These are phyloP conservation scores for Cladorrhinum sp. DNA, from an alignment of 2,329 filamentous ascomycete genomes.

Conservation along the genomic window DNA sequence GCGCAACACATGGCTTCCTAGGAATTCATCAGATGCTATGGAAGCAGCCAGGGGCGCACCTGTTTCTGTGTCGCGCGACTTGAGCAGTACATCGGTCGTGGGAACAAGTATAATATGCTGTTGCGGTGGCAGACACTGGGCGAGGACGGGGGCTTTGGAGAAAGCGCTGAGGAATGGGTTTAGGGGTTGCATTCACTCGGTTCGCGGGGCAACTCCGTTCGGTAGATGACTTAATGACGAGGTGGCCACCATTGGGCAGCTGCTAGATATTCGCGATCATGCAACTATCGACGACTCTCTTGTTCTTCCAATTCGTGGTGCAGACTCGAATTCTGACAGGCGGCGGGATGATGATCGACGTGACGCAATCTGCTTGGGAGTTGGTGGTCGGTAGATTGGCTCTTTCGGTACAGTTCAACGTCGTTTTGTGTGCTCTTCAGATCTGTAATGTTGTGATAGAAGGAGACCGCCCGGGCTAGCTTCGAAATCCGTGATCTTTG, in stretches of 20 bases:
- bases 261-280: conserved; percentile 13
- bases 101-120: conserved; percentile 94
- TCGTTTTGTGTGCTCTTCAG: too few species aligned
- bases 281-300: conserved; percentile 6
- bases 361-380: conserved; percentile 8
- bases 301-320: background rate
- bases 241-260: conserved; percentile 25
- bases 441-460: background rate
- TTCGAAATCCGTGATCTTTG: background rate
- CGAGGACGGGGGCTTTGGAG: conserved; percentile 90
- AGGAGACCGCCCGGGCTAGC: background rate
- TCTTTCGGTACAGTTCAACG: background rate
- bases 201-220: conserved; percentile 23
- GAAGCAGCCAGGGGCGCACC: conserved; percentile 74
- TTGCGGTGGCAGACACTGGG: conserved; percentile 87
- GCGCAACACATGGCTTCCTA: conserved; percentile 93
- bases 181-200: conserved; percentile 84
- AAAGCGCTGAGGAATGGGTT: conserved; percentile 98
- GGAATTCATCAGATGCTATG: conserved; percentile 86
- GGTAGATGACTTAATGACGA: conserved; percentile 15
- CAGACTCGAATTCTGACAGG: background rate
- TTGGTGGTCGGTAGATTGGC: background rate
- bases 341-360: background rate
- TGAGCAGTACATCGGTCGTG: conserved; percentile 85
- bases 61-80: conserved; percentile 82